Base-by-base conservation (phyloP, 208 protist species). In the Trypanosoma mega region DNA sequence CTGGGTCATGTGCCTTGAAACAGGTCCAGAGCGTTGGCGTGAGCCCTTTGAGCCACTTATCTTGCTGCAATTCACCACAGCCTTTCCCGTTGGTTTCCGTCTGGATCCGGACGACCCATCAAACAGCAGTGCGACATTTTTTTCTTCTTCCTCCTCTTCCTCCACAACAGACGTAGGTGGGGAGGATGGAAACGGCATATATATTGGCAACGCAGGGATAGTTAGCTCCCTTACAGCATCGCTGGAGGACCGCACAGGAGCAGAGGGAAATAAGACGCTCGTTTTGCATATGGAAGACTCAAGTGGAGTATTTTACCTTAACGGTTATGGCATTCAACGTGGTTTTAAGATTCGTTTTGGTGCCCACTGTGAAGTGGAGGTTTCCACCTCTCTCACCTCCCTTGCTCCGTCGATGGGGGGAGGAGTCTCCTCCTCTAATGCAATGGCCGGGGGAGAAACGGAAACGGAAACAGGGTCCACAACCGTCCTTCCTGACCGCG, bases 1-100 rank as follows among this genome's bases (percentile, higher is more conserved):
- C 30, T 91, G 84, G 84, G 78, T 87, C 36, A 75, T 91, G 69
- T 91, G 84, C 43, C 45, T 87, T 21, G 84, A 87, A 51, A 82
- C 69, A 0, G 80, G 68, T 0, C 67, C 73, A 7, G 80, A 91
- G 61, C 65, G 70, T 34, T 91, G 84, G 84, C 77, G 80, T 0
- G 70, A 86, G 63, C 67, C 80, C 33, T 49, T 67, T 27, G 48
- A 27, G 23, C 83, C 83, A 30, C 68, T 82, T 59, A 50, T 85
- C 12, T 66, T 79, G 62, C 55, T 90, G 26, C 82, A 87, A 72
- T 83, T 80, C 68, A 78, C 80, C n/a, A 64, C 64, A 39, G 59
- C 74, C 4, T 34, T 75, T 30, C 73, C 74, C 1, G 70, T 73
- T 8, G 73, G 78, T 11, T 90, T 90, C 76, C 79, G 82, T 55